Base-by-base conservation (phyloP, 2,329 filamentous ascomycete genomes). In the Cytospora piceae region DNA sequence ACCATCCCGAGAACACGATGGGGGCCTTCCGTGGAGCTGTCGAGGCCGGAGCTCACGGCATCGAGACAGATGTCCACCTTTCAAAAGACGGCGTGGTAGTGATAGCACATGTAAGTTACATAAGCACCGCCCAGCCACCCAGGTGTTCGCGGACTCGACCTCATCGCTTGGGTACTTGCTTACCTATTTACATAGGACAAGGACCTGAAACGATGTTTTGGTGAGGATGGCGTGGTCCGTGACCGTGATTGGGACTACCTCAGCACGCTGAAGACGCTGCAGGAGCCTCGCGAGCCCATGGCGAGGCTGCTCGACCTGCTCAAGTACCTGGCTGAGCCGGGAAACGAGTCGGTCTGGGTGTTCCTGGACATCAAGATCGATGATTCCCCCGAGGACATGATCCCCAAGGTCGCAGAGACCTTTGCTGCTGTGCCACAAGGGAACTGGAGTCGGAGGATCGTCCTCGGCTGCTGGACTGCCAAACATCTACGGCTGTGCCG, bases 311-410 rank as follows among this genome's bases (percentile, higher is more conserved):
- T 77, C 27, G 94, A 97, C 72, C 78, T 97, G 61, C 80, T 97
- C 11, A 82, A 86, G 66, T 94, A 90, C 73, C 76, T 98, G 61
- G 81, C 85, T 0, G 80, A 85, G 69, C 88, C 88, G 0, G 89
- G 82, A 0, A 75, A 85, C 49, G 86, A 91, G 72, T 76, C 89
- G 53, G 81, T 94, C 12, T 97, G 94, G 94, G 72, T 95, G 7
- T 77, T 97, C 67, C 80, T 98, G 4, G 94, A 98, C 75, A 92
- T 98, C 75, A 98, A 97, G 82, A 89, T 92, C 76, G 87, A 93
- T 72, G 90, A 94, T 73, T 81, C 91, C 69, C 79, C 90, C 0
- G 83, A 88, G 20, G 82, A 87, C 52, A 82, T 97, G n/a, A 87
- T 97, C 75, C 77, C 83, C 42, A 81, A 87, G 56, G 88, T 94